Evolutionary conservation across 73 alveolate species (phyloP), one percentile per base, ranked within the genome.

Genomic region (Tetrahymena thermophila): DNA sequence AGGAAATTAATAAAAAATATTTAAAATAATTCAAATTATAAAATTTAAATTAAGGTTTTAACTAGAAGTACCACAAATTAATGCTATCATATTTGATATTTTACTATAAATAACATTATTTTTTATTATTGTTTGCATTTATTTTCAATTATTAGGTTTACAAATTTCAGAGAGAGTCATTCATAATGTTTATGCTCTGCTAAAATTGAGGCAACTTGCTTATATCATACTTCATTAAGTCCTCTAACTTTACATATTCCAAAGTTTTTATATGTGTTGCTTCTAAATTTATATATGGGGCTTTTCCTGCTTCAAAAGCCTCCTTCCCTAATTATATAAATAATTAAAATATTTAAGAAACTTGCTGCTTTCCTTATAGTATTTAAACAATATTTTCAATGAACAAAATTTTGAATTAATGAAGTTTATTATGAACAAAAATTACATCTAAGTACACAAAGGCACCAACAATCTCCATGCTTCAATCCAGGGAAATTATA

Each of bases 401-500:
- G n/a, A n/a, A n/a, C 0, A 40, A 9, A 40, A 40, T 4, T 40
- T 6, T 40, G 10, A 40, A 4, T 40, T 40, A 40, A 40, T 7
- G 44, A 40, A 40, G 44, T 40, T 40, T 40, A 8, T 7, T 40
- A 40, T 40, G 44, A 28, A 71, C 11, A 11, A 1, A 23, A 71
- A 4, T 71, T 71, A 71, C 94, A 85, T 85, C 94, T 38, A 21
- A 85, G 56, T 0, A 43, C 94, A 34, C 94, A 85, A n/a, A 85
- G 17, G 28, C 94, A 85, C 94, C 94, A 85, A 40, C 84, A 85
- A 9, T 85, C 94, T 25, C 94, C 94, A 85, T 38, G 94, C 38
- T 85, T 85, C 4, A 85, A 23, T 1, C 94, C 94, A 43, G 94
- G 94, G 14, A 85, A 85, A 85, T 43, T 43, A 43, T 8, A 85